Evolutionary conservation across 176 grass and related monocot species (phyloP), one percentile per base, ranked within the genome.

Genomic region (Poa annua): DNA sequence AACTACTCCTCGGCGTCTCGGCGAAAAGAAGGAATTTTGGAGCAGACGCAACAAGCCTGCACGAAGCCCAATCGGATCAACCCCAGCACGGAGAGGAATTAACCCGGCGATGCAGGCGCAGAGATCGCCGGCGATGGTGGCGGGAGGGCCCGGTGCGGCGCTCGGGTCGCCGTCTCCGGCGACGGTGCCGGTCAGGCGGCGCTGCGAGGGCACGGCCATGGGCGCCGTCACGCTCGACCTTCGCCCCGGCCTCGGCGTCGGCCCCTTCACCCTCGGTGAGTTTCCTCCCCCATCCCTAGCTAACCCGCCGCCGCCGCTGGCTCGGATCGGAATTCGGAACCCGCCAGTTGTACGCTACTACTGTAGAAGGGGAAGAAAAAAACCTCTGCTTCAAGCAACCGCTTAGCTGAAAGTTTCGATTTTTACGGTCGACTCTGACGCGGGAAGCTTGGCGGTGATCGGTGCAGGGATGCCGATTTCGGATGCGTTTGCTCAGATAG

Each of bases 201-300:
- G 91, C 63, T 96, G 85, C 85, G 91, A 96, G 85, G 93, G 96
- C 57, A 96, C 86, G 22, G 91, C 96, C 77, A 96, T 99, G 96
- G 96, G 96, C 4, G 89, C 91, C 62, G 93, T 96, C 93, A 96
- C 93, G 36, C 89, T 96, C 74, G 93, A 99, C 78, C 96, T 96
- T 57, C 93, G 93, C 51, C 96, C 93, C 38, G 96, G 96, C n/a
- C 47, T 87, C 75, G 91, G 93, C 56, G 85, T 99, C 25, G 96
- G 96, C 16, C 87, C 96, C 53, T 99, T 96, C 82, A 92, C 87
- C 42, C 92, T 98, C 47, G 96, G 96, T 99, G 77, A 90, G 90
- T 26, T 2, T 1, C 14, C 1, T 19, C 5, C 66, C 61, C 35
- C 17, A 82, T 82, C 72, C 83, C 71, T 72, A 77, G 42, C 13